Base-by-base conservation (phyloP, 306 rosid species). In the Oxytropis ochrocephala region DNA sequence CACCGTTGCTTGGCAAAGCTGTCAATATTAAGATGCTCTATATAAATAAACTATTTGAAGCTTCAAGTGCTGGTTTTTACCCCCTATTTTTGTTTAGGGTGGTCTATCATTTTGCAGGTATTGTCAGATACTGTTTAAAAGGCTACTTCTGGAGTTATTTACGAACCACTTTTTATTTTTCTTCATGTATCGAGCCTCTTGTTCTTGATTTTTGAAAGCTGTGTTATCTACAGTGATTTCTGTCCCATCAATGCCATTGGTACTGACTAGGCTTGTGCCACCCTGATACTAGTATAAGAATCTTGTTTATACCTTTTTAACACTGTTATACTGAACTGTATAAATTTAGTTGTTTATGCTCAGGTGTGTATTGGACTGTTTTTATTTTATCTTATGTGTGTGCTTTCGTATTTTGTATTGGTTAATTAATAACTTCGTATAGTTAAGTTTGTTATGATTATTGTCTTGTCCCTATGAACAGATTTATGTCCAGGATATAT, bases 401-500 rank as follows among this genome's bases (percentile, higher is more conserved):
- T 32, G 53, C 33, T 63, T 44, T 54, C 53, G 11, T 27, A 32
- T 7, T 55, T 57, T 47, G 30, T 7, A 19, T 38, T 64, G 42
- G 51, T 69, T 41, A 35, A 56, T 69, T 41, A 35, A 38, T 46
- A 75, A 43, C 77, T 75, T 75, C 73, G 41, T 63, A 51, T 78
- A 47, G 11, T 75, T 29, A 6, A 49, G 48, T 75, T 74, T 66
- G 24, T 16, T 43, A 61, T 79, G 75, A 51, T 69, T 64, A 70
- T 76, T 42, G 64, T 29, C 46, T 52, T 70, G 72, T 69, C 51
- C 43, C 32, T 43, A 2, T 77, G 76, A 73, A 59, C 91, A 94
- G 99, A 84, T 94, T 66, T 94, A 87, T 85, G 64, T 91, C 57
- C 96, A 87, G 53, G 97, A 94, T 67, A 67, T 89, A 78, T 73